Base-by-base conservation (phyloP, 2,329 filamentous ascomycete species). In the Beauveria bassiana region DNA sequence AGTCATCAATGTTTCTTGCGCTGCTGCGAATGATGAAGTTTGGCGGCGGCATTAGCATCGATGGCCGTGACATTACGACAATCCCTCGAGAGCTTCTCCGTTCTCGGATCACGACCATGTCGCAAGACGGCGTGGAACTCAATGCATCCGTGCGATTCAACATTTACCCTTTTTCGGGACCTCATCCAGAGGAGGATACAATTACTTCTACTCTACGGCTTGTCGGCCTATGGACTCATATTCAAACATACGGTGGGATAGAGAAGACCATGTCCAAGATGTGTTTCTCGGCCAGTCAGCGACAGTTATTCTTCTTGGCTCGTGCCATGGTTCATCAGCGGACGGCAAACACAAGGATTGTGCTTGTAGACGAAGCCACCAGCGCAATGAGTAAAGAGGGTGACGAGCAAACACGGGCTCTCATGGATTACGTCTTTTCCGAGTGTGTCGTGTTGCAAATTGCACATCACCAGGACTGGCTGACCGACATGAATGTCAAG, bases 51-150 rank as follows among this genome's bases (percentile, higher is more conserved):
- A 76, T 82, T 40, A 67, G 62, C 1, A 71, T 82, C 20, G 78
- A 81, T 60, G 72, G 71, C 0, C 60, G 77, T 4, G 73, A 78
- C 38, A 69, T 80, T 16, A 66, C 71, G 2, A 70, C 65, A 7
- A 65, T 80, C 1, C 72, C 74, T 2, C 75, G 73, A 26, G 69
- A 77, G 49, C 67, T 68, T 1, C 68, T 81, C 16, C 77, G 79
- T 38, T 69, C 70, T 2, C 68, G 73, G 2, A 69, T 81, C 9
- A 74, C 76, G 24, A 73, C 74, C 3, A 66, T 81, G 5, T 76
- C 78, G 0, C 79, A 81, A 69, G 78, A 81, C 31, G 71, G 77
- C 0, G 71, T 79, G 52, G 68, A 77, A 5, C 68, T 81, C 9
- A 71, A 73, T 2, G 77, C 74, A n/a, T 75, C 70, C 2, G 68